Base-by-base conservation (phyloP, 371 early-diverging fungal genomes). In the Mortierella sp. region DNA sequence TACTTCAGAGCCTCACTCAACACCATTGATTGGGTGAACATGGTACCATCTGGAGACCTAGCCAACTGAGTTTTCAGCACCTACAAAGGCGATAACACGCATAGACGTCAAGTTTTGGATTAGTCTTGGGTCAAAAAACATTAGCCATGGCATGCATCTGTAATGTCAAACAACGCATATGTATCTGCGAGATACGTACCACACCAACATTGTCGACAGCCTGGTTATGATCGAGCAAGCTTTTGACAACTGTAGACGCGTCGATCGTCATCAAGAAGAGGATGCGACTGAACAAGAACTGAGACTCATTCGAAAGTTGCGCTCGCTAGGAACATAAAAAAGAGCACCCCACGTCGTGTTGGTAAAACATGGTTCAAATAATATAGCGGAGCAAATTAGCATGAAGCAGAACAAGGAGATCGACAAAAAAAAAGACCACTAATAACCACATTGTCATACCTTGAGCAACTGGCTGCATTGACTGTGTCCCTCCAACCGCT, bases 251-350 rank as follows among this genome's bases (percentile, higher is more conserved):
- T 29, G 88, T 86, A 13, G 73, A 48, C 29, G 88, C 71, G 55
- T 86, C 79, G 58, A 92, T 87, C 6, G 91, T 91, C 79, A 90
- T 77, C n/a, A 91, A 83, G 69, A 91, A 90, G 7, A 91, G 76
- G 45, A 91, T 88, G 58, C 92, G 89, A 48, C 89, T 88, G 24
- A 85, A 72, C 66, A 92, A 74, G 77, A 92, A 92, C 77, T 90
- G 90, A 11, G 88, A 79, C 63, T 90, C 89, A 39, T 86, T 82
- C 52, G 89, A 87, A 6, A 88, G 61, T 24, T 79, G 77, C 2
- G 83, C 53, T 64, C 74, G 61, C 83, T 83, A 73, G 6, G 14
- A 29, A 26, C 64, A 22, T 26, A 61, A 19, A 22, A 43, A 4
- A 26, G 24, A 19, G 40, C 8, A 22, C 14, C n/a, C n/a, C n/a